Base-by-base conservation (phyloP, 495 filamentous ascomycete species). In the Xylaria scruposa region DNA sequence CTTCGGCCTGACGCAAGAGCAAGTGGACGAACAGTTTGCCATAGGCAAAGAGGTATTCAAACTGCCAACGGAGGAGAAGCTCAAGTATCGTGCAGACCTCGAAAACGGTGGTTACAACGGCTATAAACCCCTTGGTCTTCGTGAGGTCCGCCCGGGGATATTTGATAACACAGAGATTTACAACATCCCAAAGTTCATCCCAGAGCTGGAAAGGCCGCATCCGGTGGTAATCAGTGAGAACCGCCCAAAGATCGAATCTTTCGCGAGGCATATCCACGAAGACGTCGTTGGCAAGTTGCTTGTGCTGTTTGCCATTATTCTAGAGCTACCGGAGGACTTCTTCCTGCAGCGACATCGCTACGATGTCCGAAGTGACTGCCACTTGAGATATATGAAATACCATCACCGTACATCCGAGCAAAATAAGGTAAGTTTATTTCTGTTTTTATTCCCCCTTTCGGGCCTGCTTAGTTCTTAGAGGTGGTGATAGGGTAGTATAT, bases 1-100 rank as follows among this genome's bases (percentile, higher is more conserved):
- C 78, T 89, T 87, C 73, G 88, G 86, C 59, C 82, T 90, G 19
- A 80, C 78, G 58, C 86, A 90, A 71, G 88, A 90, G 44, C 81
- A 89, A 76, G 82, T 91, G 3, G 86, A 90, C 68, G 80, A 81
- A 42, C 89, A 91, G 72, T 91, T 90, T 70, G 85, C 87, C 51
- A 81, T 91, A 0, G 88, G 85, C 12, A 86, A 86, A 54, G 80
- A 85, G 51, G 84, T 90, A 63, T 89, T 89, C 75, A 78, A 85
- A 6, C 81, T 91, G 1, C 83, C 87, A 0, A 79, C 81, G 15
- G 85, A 89, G 59, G 88, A 89, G 49, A 80, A 77, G 62, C 63
- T 75, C 65, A 79, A 78, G 59, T 81, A 71, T 68, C 47, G 75
- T 3, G 75, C 75, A 24, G 78, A 80, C 54, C 70, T 79, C 24